Evolutionary conservation across 371 early-diverging fungal species (phyloP), one percentile per base, ranked within the genome.

Genomic region (Dichotomocladium elegans): DNA sequence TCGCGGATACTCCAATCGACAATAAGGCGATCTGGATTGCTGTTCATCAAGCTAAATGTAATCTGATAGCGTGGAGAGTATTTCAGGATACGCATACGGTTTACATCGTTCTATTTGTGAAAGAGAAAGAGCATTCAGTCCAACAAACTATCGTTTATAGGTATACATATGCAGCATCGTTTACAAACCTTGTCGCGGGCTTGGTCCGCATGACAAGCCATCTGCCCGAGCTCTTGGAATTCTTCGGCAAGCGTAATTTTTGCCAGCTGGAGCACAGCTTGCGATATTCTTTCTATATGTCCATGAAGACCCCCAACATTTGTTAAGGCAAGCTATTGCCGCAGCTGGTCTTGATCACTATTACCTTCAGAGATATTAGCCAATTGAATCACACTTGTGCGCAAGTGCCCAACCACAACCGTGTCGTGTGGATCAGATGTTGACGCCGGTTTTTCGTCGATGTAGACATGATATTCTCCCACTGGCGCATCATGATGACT

Each of bases 41-140:
- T 91, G 55, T 87, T 89, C 74, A 92, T 77, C 14, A 94, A 64
- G 55, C 86, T 90, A 43, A 92, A 85, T 0, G 85, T 86, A 9
- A 90, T 57, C 58, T 91, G 89, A 58, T 91, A 94, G 43, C 80
- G 72, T 6, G 88, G 68, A 0, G 91, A 80, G 53, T 86, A 91
- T 58, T 90, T 88, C 50, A 92, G 60, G 9, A 82, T 71, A 28
- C 89, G 78, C 77, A 91, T 86, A 26, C 70, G 79, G 27, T 82
- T 77, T 47, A 66, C 63, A 46, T 86, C 81, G 24, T 69, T 61
- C 82, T 77, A 58, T 28, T 29, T 14, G 22, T 37, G 12, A 4
- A 41, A 28, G 11, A 33, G n/a, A n/a, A n/a, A n/a, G n/a, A n/a
- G 19, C 1, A 26, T 21, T 19, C 24, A 21, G 35, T 26, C 7